These are phyloP conservation scores for Aphanocladium album DNA, from an alignment of 2,329 filamentous ascomycete genomes.

Conservation along the genomic window DNA sequence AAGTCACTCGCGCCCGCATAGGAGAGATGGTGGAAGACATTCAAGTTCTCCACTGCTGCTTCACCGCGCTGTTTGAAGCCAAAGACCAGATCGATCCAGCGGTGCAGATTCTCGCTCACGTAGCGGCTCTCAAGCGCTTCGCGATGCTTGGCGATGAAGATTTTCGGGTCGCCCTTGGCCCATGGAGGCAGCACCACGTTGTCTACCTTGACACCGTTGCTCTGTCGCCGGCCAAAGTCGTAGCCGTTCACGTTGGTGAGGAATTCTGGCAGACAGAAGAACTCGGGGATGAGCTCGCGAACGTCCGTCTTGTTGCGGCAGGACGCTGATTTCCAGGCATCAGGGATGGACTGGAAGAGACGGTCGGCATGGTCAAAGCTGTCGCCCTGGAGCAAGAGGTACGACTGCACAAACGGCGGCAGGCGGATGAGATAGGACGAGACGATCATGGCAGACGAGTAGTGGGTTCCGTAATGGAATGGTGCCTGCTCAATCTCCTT, in stretches of 20 bases:
- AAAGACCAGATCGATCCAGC: slow-evolving; percentile 96
- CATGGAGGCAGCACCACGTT: slow-evolving; percentile 87
- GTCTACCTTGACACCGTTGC: slow-evolving; percentile 72
- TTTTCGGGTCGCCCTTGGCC: slow-evolving; percentile 93
- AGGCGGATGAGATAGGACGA: slow-evolving; percentile 92
- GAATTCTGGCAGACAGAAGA: slow-evolving; percentile 95
- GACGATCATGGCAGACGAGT: slow-evolving; percentile 98
- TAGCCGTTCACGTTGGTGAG: slow-evolving; percentile 90
- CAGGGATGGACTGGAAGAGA: slow-evolving; percentile 87
- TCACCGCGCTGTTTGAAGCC: slow-evolving; percentile 92
- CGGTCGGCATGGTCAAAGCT: slow-evolving; percentile 94
- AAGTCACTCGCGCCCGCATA: slow-evolving; percentile 92
- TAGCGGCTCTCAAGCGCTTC: slow-evolving; percentile 91
- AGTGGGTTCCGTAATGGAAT: slow-evolving; percentile 97
- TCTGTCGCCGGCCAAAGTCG: slow-evolving; percentile 86
- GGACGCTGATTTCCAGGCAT: slow-evolving; percentile 87
- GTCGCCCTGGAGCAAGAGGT: slow-evolving; percentile 89
- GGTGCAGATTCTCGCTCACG: slow-evolving; percentile 82
- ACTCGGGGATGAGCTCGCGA: slow-evolving; percentile 90
- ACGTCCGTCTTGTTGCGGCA: slow-evolving; percentile 90
- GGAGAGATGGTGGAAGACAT: slow-evolving; percentile 93
- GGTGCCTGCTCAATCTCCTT: slow-evolving; percentile 88
- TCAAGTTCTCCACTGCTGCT: slow-evolving; percentile 82
- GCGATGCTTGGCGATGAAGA: slow-evolving; percentile 94
- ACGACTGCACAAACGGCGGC: slow-evolving; percentile 94